Evolutionary conservation across 768 basidiomycete genomes (phyloP).

Genomic region (Pilatotrama ljubarskyi): DNA sequence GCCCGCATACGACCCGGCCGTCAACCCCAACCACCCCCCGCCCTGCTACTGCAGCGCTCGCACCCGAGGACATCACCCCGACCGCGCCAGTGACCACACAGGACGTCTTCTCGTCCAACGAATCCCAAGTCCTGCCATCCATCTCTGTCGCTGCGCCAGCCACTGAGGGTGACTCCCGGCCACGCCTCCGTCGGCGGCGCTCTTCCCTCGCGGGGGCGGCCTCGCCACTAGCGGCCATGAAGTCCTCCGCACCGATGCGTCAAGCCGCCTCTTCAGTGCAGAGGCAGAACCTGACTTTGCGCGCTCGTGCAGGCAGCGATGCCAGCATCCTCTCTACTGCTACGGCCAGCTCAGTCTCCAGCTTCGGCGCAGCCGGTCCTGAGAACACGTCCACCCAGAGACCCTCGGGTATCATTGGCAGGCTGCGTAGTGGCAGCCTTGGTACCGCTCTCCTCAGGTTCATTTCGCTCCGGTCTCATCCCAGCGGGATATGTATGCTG

Average conservation of each 20-base stretch:
- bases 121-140: slow-evolving; percentile 30
- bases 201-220: slow-evolving; percentile 58
- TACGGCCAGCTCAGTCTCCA: slow-evolving; percentile 23
- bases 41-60: slow-evolving; percentile 27
- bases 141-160: slow-evolving; percentile 32
- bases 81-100: slow-evolving; percentile 33
- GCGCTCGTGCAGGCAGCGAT: slow-evolving; percentile 50
- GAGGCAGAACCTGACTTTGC: slow-evolving; percentile 45
- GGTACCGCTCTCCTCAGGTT: slow-evolving; percentile 36
- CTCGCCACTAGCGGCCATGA: slow-evolving; percentile 58
- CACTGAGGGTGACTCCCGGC: slow-evolving; percentile 28
- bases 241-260: slow-evolving; percentile 47
- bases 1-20: slow-evolving; percentile 20
- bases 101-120: slow-evolving; percentile 15
- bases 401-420: slow-evolving; percentile 46
- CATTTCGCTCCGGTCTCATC: slow-evolving; percentile 13
- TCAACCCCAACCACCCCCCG: slow-evolving; percentile 29
- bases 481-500: too few species aligned
- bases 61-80: slow-evolving; percentile 38
- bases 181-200: slow-evolving; percentile 58
- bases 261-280: slow-evolving; percentile 52
- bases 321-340: slow-evolving; percentile 23
- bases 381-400: slow-evolving; percentile 17
- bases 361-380: slow-evolving; percentile 33
- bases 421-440: slow-evolving; percentile 59